A percentile compares a stretch with the other conserved stretches of the same genome.
Evolutionary conservation across 2,329 filamentous ascomycete genomes (phyloP).

Genomic region (Tolypocladium endophyticum): DNA sequence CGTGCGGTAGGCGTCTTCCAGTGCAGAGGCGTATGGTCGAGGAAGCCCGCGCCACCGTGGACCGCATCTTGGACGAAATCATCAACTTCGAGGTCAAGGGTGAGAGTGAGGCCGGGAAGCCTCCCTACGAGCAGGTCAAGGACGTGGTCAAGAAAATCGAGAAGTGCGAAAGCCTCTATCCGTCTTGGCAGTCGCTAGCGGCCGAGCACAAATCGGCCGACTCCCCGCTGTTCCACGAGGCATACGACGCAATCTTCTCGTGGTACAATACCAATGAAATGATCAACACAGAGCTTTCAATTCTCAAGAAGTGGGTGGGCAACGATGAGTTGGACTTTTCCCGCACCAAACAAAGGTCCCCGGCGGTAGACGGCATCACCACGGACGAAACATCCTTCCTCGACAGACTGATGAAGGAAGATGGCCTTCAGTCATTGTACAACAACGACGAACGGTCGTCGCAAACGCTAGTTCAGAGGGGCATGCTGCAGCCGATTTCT

Average conservation of each 20-base stretch:
- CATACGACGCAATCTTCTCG: constrained; percentile 79
- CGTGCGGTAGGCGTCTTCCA: constrained; percentile 72
- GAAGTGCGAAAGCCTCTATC: constrained; percentile 75
- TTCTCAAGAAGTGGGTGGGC: constrained; percentile 92
- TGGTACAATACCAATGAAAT: constrained; percentile 97
- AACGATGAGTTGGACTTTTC: constrained; percentile 91
- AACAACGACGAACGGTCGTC: constrained; percentile 45
- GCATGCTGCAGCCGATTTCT: constrained; percentile 76
- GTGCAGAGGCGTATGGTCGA: constrained; percentile 83
- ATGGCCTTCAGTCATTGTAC: constrained; percentile 84
- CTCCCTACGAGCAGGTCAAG: constrained; percentile 77
- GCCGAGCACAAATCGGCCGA: constrained; percentile 65
- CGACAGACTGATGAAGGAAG: constrained; percentile 89
- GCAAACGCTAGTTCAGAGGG: constrained; percentile 44
- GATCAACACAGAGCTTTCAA: constrained; percentile 88
- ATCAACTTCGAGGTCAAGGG: constrained; percentile 92
- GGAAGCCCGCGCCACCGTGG: constrained; percentile 64
- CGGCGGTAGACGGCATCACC: constrained; percentile 55
- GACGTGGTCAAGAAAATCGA: constrained; percentile 87
- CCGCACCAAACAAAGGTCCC: constrained; percentile 59
- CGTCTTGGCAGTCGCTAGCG: constrained; percentile 66
- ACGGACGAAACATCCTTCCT: constrained; percentile 87
- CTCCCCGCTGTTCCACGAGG: constrained; percentile 67
- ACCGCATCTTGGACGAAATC: constrained; percentile 73
- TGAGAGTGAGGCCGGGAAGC: constrained; percentile 81